Evolutionary conservation across 164 flowering plant genomes (phyloP).

Genomic region (Piper longum): DNA sequence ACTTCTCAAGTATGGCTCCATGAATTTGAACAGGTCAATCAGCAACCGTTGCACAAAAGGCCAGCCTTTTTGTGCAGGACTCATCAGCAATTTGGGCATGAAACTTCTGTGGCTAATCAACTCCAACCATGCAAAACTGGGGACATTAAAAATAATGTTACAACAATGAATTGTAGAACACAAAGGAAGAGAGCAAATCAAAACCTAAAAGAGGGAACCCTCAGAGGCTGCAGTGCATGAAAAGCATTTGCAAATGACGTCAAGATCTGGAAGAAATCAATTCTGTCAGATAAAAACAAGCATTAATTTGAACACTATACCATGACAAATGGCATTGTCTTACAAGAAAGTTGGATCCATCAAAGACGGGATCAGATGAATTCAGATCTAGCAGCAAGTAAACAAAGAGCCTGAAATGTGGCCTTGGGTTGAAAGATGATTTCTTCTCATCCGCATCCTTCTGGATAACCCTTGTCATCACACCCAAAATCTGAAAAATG

Average conservation of each 20-base stretch:
- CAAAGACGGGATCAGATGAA: constrained; percentile 52
- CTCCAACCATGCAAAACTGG: constrained; percentile 97
- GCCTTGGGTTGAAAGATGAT: constrained; percentile 70
- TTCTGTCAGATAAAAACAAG: not conserved
- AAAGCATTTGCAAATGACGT: constrained; percentile 74
- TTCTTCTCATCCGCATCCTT: constrained; percentile 86
- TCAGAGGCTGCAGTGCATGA: constrained; percentile 77
- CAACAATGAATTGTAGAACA: not conserved
- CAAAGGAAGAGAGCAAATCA: not conserved
- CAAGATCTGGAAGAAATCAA: constrained; percentile 36
- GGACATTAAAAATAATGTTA: constrained; percentile 6
- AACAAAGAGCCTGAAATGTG: constrained; percentile 81
- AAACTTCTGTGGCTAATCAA: constrained; percentile 87
- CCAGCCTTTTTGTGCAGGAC: constrained; percentile 83
- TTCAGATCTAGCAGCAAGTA: constrained; percentile 72
- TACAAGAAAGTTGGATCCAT: constrained; percentile 77
- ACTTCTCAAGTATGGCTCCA: constrained; percentile 93
- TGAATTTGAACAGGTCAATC: constrained; percentile 70
- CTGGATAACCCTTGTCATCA: constrained; percentile 63
- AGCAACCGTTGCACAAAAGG: constrained; percentile 74
- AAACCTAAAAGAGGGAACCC: constrained; percentile 76
- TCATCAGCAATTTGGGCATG: constrained; percentile 87
- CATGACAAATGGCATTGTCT: constrained; percentile 32
- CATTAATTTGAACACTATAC: not conserved
- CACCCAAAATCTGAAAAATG: constrained; percentile 45